These are phyloP conservation scores for Penicillium rolfsii DNA, from an alignment of 2,329 filamentous ascomycete genomes.

Conservation along the genomic window DNA sequence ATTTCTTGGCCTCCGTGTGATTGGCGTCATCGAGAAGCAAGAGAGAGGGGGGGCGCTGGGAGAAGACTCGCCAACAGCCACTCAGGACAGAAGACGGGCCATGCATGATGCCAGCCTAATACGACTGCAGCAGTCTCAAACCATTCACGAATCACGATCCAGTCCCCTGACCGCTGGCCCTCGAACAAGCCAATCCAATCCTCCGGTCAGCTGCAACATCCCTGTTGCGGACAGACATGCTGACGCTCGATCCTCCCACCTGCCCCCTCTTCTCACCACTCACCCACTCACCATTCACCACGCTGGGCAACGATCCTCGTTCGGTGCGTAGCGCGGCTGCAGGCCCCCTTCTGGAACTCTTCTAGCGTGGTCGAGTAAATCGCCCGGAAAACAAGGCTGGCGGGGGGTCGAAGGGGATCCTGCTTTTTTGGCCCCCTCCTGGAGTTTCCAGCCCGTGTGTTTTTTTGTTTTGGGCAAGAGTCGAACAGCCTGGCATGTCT, in stretches of 20 bases:
- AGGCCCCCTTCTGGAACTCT: slow-evolving; percentile 8
- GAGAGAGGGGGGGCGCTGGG: neutral
- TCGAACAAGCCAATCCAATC: slow-evolving; percentile 5
- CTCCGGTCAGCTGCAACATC: slow-evolving; percentile 16
- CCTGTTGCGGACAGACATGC: slow-evolving; percentile 18
- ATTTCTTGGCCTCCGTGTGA: neutral
- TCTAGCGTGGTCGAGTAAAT: slow-evolving; percentile 5
- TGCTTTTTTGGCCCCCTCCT: neutral
- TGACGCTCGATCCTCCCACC: slow-evolving; percentile 8
- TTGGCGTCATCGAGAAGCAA: slow-evolving; percentile 3
- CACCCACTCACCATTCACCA: slow-evolving; percentile 3
- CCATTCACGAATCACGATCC: neutral
- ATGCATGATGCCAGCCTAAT: neutral
- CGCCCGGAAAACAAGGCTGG: neutral
- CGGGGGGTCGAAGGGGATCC: neutral
- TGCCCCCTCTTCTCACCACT: slow-evolving; percentile 11
- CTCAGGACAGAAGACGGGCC: neutral
- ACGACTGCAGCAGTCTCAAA: neutral
- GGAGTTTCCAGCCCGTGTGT: neutral
- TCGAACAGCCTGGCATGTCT: neutral
- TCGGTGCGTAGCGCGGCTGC: slow-evolving; percentile 7
- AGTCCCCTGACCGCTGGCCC: neutral
- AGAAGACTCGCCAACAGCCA: neutral
- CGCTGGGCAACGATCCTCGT: slow-evolving; percentile 4
- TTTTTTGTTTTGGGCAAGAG: neutral